Conservation (phyloP, 306 rosid species). For the Ormosia emarginata region DNA sequence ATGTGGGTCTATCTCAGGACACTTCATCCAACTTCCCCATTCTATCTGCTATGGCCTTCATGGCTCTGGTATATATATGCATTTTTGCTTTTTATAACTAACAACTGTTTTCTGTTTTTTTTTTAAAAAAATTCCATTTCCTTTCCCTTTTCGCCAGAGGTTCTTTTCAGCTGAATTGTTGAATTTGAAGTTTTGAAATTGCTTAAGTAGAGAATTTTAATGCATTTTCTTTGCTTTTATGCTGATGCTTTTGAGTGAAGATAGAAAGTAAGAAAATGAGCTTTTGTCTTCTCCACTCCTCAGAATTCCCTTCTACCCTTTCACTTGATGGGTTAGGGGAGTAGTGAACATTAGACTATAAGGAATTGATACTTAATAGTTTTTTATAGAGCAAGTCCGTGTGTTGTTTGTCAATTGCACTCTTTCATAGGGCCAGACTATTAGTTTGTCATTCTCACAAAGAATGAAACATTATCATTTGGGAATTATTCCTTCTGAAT, state of each 20-base stretch:
- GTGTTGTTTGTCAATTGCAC: not conserved
- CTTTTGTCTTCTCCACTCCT: not conserved
- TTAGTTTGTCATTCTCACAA: not conserved
- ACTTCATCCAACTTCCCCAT: slow-evolving; percentile 71
- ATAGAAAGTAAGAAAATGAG: not conserved
- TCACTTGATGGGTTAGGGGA: not conserved
- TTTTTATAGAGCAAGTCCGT: not conserved
- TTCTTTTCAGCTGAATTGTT: not conserved
- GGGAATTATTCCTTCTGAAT: not conserved
- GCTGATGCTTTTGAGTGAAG: not conserved
- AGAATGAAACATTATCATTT: not conserved
- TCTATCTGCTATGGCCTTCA: slow-evolving; percentile 80
- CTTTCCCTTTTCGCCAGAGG: not conserved
- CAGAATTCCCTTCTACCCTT: not conserved
- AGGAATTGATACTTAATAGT: not conserved
- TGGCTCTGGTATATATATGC: slow-evolving; percentile 55
- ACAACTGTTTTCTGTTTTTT: not conserved
- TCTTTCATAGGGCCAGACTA: not conserved
- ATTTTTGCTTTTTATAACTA: not conserved
- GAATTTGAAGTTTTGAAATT: not conserved
- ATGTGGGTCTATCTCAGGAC: slow-evolving; percentile 84
- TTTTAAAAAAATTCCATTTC: no score
- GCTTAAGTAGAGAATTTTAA: not conserved
- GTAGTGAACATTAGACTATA: not conserved
- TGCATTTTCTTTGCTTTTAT: not conserved